Base-by-base conservation (phyloP, 2,329 filamentous ascomycete species). In the Ceratocystis cubensis region DNA sequence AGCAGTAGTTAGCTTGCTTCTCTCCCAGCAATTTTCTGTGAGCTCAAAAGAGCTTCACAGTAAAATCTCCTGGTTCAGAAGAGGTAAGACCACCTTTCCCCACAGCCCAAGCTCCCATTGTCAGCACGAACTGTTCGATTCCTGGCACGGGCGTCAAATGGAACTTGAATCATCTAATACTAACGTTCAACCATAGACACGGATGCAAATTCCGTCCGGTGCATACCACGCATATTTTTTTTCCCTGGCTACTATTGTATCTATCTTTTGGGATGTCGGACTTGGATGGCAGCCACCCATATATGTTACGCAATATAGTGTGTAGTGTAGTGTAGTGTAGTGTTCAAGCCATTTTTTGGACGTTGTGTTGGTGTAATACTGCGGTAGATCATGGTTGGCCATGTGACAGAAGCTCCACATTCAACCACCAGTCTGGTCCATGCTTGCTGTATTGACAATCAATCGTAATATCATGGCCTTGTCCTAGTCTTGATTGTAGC, bases 1-100 rank as follows among this genome's bases (percentile, higher is more conserved):
- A 64, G 62, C 62, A 64, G 62, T 64, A 64, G 62, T 64, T 64
- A 64, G 62, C 62, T 64, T 48, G 62, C 62, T 64, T 64, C 62
- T 64, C 45, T 50, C 62, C 62, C 62, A 64, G 62, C 46, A 48
- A 50, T 48, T 33, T 44, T 13, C 45, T 64, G 22, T 48, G 45
- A 44, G 7, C 22, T 53, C 45, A 5, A 13, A 8, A 46, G 28
- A 37, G 44, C 37, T 13, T 28, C 45, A 48, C 15, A 30, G 62
- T 64, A 37, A 48, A 44, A 41, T 30, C 45, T 53, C 62, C 62
- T 64, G 62, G 62, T 30, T 64, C 62, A 64, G 62, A 64, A 64
- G 62, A 64, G 62, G 62, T 64, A 64, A 64, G 62, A 22, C 45
- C 25, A 33, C 46, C n/a, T n/a, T 30, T 41, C 37, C 37, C 37